phyloP scores from a whole-genome alignment of 2,329 filamentous ascomycete genomes.

The Cytospora schulzeri region DNA sequence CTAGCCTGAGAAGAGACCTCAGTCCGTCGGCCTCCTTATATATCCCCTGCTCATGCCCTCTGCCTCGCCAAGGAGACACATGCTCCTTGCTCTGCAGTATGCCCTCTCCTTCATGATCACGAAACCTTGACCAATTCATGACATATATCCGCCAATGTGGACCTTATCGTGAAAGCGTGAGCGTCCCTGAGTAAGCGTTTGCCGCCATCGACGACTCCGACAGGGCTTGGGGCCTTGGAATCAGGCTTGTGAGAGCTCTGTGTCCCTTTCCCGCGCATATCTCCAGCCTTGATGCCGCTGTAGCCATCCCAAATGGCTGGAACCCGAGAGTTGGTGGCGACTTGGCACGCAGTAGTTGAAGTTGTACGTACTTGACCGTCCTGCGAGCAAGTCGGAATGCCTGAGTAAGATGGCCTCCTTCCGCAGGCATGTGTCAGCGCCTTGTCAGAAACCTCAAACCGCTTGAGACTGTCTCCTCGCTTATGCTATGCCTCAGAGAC shows the following conservation, averaged over 20 bases:
- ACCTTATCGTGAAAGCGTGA: background rate
- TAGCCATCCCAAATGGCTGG: constrained; percentile 6
- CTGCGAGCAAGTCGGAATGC: background rate
- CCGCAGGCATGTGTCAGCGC: constrained; percentile 7
- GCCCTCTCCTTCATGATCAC: background rate
- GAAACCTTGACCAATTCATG: constrained; percentile 14
- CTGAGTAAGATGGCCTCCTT: background rate
- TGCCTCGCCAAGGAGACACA: background rate
- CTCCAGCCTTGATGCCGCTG: background rate
- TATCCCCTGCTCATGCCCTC: background rate
- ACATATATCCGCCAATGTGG: background rate
- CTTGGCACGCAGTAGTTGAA: constrained; percentile 13
- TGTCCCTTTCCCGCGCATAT: background rate
- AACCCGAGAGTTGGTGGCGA: background rate
- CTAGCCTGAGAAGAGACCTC: background rate
- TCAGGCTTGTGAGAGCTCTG: background rate
- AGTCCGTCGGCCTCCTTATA: background rate
- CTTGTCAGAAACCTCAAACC: constrained; percentile 14
- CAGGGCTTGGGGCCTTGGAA: too few species aligned
- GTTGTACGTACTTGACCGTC: background rate
- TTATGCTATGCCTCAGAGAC: background rate
- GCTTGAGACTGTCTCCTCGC: background rate
- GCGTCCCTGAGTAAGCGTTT: background rate
- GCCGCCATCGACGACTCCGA: background rate
- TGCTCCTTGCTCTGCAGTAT: background rate